Evolutionary conservation across 495 filamentous ascomycete species (phyloP).

Genomic region (Podospora bellae-mahoneyi): DNA sequence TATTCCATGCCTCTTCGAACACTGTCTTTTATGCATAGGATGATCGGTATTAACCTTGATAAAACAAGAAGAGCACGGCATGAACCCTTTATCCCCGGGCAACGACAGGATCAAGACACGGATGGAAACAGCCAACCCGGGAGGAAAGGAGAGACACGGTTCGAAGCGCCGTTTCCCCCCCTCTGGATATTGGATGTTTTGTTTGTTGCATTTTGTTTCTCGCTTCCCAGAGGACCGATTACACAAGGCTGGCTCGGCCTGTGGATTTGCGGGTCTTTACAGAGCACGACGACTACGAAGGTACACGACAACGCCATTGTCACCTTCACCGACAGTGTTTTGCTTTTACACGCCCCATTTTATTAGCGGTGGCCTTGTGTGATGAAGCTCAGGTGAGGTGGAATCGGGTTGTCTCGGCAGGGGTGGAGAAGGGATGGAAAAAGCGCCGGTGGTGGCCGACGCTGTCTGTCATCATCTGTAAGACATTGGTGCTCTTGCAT

Average conservation of each 20-base stretch:
- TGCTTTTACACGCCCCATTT: not conserved
- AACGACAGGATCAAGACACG: conserved; percentile 2
- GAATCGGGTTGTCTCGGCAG: not conserved
- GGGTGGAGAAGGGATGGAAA: not conserved
- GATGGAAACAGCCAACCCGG: not conserved
- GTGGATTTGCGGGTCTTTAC: not conserved
- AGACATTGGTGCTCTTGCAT: conserved; percentile 17
- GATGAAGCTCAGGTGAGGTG: not conserved
- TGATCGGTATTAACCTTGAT: conserved; percentile 18
- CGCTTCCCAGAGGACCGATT: not conserved
- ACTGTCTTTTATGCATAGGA: conserved; percentile 4
- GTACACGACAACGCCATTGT: not conserved
- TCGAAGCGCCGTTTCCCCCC: not conserved
- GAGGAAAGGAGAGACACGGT: not conserved
- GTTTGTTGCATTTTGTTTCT: not conserved
- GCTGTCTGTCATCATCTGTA: not conserved
- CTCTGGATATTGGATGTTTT: not conserved
- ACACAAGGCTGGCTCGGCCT: not conserved
- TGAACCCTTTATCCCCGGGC: conserved; percentile 2
- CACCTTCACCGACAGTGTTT: not conserved
- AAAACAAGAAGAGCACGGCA: conserved; percentile 13
- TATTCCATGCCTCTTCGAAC: not conserved
- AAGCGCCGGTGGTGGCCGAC: conserved; percentile 4
- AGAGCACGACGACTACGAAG: not conserved
- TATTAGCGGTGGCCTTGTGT: no score